Evolutionary conservation across 2,329 filamentous ascomycete genomes (phyloP).

Genomic region (Coniochaeta hoffmannii): DNA sequence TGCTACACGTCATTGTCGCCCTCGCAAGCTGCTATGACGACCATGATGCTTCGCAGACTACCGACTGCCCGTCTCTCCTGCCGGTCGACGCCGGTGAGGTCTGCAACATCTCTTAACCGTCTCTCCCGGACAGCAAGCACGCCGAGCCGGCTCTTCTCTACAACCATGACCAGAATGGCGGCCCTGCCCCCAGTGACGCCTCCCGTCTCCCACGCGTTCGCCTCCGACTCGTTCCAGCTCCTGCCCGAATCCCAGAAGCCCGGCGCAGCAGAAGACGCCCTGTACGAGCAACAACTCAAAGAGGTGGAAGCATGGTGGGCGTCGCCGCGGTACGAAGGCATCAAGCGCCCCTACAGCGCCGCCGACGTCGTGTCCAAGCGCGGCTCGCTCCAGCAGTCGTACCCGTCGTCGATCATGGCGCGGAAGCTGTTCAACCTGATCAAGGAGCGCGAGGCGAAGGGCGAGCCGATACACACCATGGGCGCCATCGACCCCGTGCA

Average conservation of each 20-base stretch:
- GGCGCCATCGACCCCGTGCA: constrained; percentile 98
- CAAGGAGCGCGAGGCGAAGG: constrained; percentile 66
- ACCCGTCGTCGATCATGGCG: constrained; percentile 91
- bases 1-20: no score
- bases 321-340: constrained; percentile 75
- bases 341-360: constrained; percentile 85
- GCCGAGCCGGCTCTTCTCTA: constrained; percentile 26
- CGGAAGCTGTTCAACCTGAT: constrained; percentile 89
- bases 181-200: constrained; percentile 46
- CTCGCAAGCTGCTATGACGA: no score
- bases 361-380: constrained; percentile 91
- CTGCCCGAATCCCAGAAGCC: constrained; percentile 71
- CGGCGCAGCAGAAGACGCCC: constrained; percentile 72
- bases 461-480: constrained; percentile 92
- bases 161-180: constrained; percentile 41
- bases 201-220: constrained; percentile 51
- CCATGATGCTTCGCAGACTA: constrained; percentile 1
- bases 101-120: not conserved
- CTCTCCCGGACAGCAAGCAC: not conserved
- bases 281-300: constrained; percentile 76
- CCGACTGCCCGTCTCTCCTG: not conserved
- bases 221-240: constrained; percentile 79
- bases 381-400: constrained; percentile 77
- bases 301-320: constrained; percentile 90
- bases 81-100: constrained; percentile 1